Percentiles rank a stretch among this genome's conserved stretches.
phyloP scores from a whole-genome alignment of 345 rosid species.

The Hevea brasiliensis region DNA sequence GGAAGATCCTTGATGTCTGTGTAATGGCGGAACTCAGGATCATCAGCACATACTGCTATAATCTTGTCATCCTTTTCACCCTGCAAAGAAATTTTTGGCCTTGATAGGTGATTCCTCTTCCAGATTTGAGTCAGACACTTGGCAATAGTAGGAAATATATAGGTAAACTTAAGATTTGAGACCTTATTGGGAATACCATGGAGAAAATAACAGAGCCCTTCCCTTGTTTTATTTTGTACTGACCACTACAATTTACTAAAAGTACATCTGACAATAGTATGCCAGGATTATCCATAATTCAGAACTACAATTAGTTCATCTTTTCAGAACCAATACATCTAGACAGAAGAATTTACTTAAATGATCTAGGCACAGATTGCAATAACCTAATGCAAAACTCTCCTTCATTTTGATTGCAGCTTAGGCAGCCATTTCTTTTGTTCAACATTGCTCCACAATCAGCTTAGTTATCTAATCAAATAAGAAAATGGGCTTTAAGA shows the following conservation, averaged over 20 bases:
- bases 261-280: too few relatives aligned
- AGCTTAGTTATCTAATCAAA: too few relatives aligned
- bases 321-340: too few relatives aligned
- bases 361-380: neutral
- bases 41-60: slow-evolving; percentile 98
- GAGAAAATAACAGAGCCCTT: too few relatives aligned
- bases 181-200: neutral
- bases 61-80: slow-evolving; percentile 98
- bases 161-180: neutral
- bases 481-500: neutral
- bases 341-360: neutral
- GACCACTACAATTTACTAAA: neutral
- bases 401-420: neutral
- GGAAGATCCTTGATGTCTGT: slow-evolving; percentile 91
- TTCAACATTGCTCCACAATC: neutral
- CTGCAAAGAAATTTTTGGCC: slow-evolving; percentile 38
- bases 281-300: too few relatives aligned
- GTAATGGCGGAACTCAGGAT: slow-evolving; percentile 96
- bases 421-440: neutral
- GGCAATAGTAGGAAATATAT: neutral
- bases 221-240: neutral
- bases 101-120: neutral
- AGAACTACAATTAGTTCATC: too few relatives aligned
- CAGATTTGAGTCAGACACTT: neutral
- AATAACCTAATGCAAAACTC: neutral